These are phyloP conservation scores for Debaryomycetaceae sp. DNA, from an alignment of 1,139 yeast genomes.

Conservation along the genomic window DNA sequence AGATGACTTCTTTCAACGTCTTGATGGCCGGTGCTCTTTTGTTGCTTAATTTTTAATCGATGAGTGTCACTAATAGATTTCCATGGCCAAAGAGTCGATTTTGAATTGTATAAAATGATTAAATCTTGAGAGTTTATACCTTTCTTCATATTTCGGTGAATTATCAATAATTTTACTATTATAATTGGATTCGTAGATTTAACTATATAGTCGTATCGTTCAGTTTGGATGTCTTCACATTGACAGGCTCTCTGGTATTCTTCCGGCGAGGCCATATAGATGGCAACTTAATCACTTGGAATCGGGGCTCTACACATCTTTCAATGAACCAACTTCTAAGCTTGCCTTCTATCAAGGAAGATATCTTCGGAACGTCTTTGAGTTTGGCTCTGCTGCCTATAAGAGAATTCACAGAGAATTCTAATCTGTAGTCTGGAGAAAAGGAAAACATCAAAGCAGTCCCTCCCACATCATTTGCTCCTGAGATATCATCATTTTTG, in stretches of 20 bases:
- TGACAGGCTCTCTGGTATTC: constrained; percentile 51
- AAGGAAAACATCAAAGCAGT: constrained; percentile 86
- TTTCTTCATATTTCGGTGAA: neutral
- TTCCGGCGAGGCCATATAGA: constrained; percentile 87
- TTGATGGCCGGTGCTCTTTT: constrained; percentile 18
- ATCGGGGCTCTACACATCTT: constrained; percentile 90
- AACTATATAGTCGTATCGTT: constrained; percentile 4
- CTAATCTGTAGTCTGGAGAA: constrained; percentile 85
- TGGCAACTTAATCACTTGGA: constrained; percentile 79
- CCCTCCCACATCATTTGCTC: constrained; percentile 27
- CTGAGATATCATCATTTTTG: neutral
- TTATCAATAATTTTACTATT: neutral
- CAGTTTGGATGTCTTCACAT: constrained; percentile 10
- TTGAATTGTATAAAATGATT: neutral
- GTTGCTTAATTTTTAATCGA: constrained; percentile 1
- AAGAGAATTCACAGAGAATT: constrained; percentile 78
- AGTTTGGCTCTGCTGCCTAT: constrained; percentile 91
- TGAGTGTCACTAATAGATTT: neutral
- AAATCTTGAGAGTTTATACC: neutral
- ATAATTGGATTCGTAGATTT: neutral
- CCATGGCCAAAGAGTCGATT: neutral
- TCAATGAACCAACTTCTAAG: constrained; percentile 89
- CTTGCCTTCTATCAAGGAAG: constrained; percentile 77
- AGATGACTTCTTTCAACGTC: constrained; percentile 17
- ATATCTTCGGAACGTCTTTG: constrained; percentile 89